These are phyloP conservation scores for Xerocomus subilludens DNA, from an alignment of 1,284 basidiomycete genomes.

Conservation along the genomic window DNA sequence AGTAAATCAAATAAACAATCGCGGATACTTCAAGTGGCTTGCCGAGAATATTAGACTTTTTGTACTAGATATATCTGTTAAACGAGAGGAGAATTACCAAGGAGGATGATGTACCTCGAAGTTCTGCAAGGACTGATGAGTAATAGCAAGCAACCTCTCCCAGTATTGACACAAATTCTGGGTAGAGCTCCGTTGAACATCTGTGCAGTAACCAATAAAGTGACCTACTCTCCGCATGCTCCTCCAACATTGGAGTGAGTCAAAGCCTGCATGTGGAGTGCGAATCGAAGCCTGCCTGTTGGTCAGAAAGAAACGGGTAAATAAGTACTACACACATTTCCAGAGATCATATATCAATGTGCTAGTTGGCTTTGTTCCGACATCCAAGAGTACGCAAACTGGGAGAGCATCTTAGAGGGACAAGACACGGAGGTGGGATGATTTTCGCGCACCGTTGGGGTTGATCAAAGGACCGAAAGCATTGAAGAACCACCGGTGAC, in stretches of 20 bases:
- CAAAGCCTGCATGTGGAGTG: constrained; percentile 81
- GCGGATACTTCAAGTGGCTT: constrained; percentile 83
- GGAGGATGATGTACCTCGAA: constrained; percentile 69
- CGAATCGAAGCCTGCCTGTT: constrained; percentile 79
- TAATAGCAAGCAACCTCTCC: constrained; percentile 81
- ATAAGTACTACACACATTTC: constrained; percentile 71
- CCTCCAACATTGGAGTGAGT: constrained; percentile 93
- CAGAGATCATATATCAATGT: constrained; percentile 96
- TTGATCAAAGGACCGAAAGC: constrained; percentile 90
- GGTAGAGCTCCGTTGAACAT: constrained; percentile 10
- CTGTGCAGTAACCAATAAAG: not conserved
- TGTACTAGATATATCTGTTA: constrained; percentile 64
- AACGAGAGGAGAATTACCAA: not conserved
- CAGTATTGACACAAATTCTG: constrained; percentile 87
- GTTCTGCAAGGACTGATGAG: constrained; percentile 89
- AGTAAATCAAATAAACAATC: not conserved
- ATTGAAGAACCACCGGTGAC: constrained; percentile 98
- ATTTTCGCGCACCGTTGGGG: constrained; percentile 69
- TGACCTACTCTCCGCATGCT: constrained; percentile 89
- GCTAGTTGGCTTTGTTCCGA: constrained; percentile 93
- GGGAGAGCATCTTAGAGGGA: constrained; percentile 13
- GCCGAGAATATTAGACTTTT: constrained; percentile 94
- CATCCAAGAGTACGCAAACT: constrained; percentile 90
- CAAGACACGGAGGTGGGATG: not conserved
- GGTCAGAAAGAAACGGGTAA: constrained; percentile 29